Percentiles rank a stretch among this genome's conserved stretches.
Conservation (phyloP, 116 monocot species). For the Cymodocea nodosa region DNA sequence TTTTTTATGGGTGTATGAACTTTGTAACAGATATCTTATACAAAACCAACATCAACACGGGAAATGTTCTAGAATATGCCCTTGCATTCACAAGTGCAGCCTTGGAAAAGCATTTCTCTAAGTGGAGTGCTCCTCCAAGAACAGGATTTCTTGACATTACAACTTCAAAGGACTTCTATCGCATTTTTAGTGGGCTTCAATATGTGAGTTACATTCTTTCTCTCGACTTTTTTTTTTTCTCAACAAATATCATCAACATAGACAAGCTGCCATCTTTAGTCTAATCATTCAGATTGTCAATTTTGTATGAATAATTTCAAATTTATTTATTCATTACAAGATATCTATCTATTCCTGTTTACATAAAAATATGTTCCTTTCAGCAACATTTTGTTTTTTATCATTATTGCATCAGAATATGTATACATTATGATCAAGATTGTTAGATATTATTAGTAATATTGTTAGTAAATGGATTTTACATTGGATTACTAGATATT, state of each 20-base stretch:
- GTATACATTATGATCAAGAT: no score
- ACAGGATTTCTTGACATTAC: constrained; percentile 98
- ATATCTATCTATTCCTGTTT: no score
- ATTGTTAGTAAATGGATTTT: no score
- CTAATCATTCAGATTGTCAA: neutral
- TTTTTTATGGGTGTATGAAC: neutral
- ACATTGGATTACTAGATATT: no score
- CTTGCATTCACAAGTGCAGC: constrained; percentile 96
- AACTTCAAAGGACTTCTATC: constrained; percentile 92
- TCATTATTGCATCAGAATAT: no score
- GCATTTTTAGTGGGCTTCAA: constrained; percentile 95
- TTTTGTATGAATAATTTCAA: neutral
- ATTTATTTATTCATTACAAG: neutral
- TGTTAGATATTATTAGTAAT: no score
- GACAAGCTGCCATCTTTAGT: neutral
- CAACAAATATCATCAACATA: neutral
- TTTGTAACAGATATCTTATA: constrained; percentile 59
- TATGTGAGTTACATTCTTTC: constrained; percentile 53
- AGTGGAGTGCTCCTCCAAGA: constrained; percentile 82
- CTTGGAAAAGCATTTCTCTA: constrained; percentile 84
- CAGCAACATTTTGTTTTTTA: no score
- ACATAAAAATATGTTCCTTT: no score
- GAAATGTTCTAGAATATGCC: constrained; percentile 89
- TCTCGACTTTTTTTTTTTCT: neutral
- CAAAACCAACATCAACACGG: constrained; percentile 57